A percentile compares a stretch with the other conserved stretches of the same genome.
Conservation (phyloP, 1,284 basidiomycete genomes). For the Vanrija sp. region DNA sequence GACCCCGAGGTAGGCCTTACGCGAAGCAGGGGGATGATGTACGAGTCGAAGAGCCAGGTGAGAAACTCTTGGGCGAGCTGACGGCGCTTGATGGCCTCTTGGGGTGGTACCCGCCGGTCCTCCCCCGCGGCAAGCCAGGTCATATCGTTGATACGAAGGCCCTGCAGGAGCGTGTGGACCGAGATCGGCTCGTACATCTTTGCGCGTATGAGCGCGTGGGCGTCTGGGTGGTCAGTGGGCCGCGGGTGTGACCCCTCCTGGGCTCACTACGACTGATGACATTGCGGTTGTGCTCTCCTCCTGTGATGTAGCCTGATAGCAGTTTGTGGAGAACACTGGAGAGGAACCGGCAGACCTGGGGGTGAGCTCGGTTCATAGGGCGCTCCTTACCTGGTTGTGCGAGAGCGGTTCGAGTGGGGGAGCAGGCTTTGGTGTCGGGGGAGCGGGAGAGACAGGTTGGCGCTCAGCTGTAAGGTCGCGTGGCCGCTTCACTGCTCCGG, state of each 20-base stretch:
- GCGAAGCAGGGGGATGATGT: constrained; percentile 73
- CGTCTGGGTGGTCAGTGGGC: constrained; percentile 52
- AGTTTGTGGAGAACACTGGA: constrained; percentile 62
- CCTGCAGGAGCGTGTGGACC: constrained; percentile 75
- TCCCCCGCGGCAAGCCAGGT: constrained; percentile 62
- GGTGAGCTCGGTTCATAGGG: neutral
- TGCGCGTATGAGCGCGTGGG: constrained; percentile 65
- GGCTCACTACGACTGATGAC: constrained; percentile 60
- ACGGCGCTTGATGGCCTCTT: constrained; percentile 68
- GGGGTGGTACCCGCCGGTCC: constrained; percentile 52
- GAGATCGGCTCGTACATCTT: constrained; percentile 76
- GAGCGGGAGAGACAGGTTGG: neutral
- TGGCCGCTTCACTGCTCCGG: neutral
- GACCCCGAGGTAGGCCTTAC: constrained; percentile 49
- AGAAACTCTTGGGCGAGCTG: constrained; percentile 78
- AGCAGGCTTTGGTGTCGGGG: neutral
- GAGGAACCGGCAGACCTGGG: constrained; percentile 68
- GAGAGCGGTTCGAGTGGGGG: constrained; percentile 1
- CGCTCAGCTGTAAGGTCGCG: neutral
- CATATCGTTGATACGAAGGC: constrained; percentile 69
- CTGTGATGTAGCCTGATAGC: constrained; percentile 74
- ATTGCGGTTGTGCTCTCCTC: constrained; percentile 65
- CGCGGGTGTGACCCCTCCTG: too few species aligned
- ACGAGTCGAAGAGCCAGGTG: constrained; percentile 88
- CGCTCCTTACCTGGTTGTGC: constrained; percentile 50